Evolutionary conservation across 176 grass and related monocot genomes (phyloP).

Genomic region (Phoenix dactylifera): DNA sequence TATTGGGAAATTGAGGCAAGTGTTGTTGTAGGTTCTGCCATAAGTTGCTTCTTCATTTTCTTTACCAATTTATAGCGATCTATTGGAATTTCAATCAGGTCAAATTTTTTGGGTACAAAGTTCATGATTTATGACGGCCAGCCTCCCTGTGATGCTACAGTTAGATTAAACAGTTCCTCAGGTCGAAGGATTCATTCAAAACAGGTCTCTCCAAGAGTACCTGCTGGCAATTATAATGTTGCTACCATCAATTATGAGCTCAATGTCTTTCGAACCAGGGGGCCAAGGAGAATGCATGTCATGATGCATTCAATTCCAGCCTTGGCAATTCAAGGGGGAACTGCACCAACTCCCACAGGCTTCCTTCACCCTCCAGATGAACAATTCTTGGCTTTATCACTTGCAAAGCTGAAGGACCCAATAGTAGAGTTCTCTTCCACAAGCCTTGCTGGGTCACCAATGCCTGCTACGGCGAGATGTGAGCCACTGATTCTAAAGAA

Average conservation of each 20-base stretch:
- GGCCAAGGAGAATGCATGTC: slow-evolving; percentile 94
- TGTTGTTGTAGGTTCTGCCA: background rate
- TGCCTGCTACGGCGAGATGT: slow-evolving; percentile 7
- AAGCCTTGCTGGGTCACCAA: slow-evolving; percentile 31
- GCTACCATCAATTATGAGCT: slow-evolving; percentile 81
- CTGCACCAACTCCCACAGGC: slow-evolving; percentile 61
- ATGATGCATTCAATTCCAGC: slow-evolving; percentile 75
- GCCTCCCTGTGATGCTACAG: slow-evolving; percentile 45
- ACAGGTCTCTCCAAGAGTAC: slow-evolving; percentile 84
- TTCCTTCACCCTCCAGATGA: slow-evolving; percentile 58
- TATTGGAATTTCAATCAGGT: slow-evolving; percentile 42
- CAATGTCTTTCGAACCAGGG: slow-evolving; percentile 84
- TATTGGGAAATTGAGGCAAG: slow-evolving; percentile 92
- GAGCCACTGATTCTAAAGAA: slow-evolving; percentile 73
- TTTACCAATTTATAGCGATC: background rate
- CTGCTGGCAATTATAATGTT: slow-evolving; percentile 77
- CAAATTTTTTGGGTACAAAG: slow-evolving; percentile 96
- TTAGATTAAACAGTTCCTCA: slow-evolving; percentile 44
- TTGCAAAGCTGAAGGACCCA: slow-evolving; percentile 48
- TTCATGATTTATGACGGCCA: slow-evolving; percentile 91
- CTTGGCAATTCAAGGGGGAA: slow-evolving; percentile 55
- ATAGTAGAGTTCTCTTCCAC: slow-evolving; percentile 39
- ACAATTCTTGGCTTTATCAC: slow-evolving; percentile 24
- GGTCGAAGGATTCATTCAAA: slow-evolving; percentile 72
- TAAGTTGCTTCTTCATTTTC: background rate